phyloP scores from a whole-genome alignment of 2,329 filamentous ascomycete genomes.

The Cordyceps militaris region DNA sequence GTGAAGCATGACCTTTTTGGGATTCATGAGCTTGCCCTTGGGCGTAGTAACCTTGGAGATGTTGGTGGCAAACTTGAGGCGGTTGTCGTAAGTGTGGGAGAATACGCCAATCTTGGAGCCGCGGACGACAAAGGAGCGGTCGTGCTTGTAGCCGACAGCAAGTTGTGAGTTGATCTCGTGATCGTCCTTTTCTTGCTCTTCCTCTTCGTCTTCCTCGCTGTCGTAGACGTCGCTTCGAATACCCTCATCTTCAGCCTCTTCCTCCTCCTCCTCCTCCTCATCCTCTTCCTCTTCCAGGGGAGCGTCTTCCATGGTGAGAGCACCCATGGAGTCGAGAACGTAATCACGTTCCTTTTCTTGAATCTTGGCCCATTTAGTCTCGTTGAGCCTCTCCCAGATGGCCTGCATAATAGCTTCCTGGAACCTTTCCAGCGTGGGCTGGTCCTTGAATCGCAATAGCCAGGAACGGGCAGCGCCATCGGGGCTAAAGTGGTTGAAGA shows the following conservation, averaged over 20 bases:
- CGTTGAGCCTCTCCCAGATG: slow-evolving; percentile 92
- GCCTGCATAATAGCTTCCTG: slow-evolving; percentile 93
- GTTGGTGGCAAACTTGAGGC: slow-evolving; percentile 91
- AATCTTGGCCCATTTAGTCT: slow-evolving; percentile 87
- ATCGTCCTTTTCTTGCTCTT: slow-evolving; percentile 57
- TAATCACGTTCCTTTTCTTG: slow-evolving; percentile 93
- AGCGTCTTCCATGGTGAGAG: slow-evolving; percentile 83
- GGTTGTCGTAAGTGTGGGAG: slow-evolving; percentile 89
- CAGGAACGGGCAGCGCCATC: slow-evolving; percentile 92
- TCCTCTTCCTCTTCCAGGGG: slow-evolving; percentile 36
- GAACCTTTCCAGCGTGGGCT: slow-evolving; percentile 72
- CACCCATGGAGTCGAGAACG: slow-evolving; percentile 89
- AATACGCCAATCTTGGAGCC: slow-evolving; percentile 98
- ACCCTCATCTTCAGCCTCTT: slow-evolving; percentile 51
- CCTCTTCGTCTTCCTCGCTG: slow-evolving; percentile 68
- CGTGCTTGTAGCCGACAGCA: slow-evolving; percentile 93
- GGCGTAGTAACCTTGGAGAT: slow-evolving; percentile 94
- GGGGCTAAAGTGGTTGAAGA: slow-evolving; percentile 91
- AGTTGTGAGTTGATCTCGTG: slow-evolving; percentile 88
- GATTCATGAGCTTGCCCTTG: slow-evolving; percentile 78
- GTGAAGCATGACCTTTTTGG: slow-evolving; percentile 95
- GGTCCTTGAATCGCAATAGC: slow-evolving; percentile 86
- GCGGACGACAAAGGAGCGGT: slow-evolving; percentile 92
- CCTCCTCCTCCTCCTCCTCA: slow-evolving; percentile 47
- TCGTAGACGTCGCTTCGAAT: slow-evolving; percentile 64